Evolutionary conservation across 305 asterid species (phyloP).

Genomic region (Fraxinus greggii): DNA sequence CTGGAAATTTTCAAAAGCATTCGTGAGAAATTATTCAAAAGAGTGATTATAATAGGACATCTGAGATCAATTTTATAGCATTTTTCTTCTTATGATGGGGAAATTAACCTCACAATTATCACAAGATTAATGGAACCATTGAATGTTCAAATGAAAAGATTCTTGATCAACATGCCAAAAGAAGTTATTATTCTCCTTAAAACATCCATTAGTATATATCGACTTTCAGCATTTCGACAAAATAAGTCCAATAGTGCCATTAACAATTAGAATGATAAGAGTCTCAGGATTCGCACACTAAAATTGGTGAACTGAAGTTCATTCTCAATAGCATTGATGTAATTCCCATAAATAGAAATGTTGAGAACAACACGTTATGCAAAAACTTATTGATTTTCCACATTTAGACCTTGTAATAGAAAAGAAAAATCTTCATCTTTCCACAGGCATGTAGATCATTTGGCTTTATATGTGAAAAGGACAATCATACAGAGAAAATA

Average conservation of each 20-base stretch:
- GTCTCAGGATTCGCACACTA: background rate
- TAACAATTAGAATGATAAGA: background rate
- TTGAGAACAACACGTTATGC: background rate
- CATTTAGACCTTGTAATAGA: background rate
- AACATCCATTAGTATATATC: background rate
- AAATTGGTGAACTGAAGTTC: background rate
- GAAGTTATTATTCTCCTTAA: background rate
- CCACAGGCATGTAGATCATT: background rate
- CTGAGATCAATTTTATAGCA: background rate
- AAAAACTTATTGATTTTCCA: background rate
- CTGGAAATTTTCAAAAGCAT: constrained; percentile 38
- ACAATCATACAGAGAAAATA: background rate
- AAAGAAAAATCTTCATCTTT: background rate
- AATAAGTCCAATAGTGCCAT: background rate
- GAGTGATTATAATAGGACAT: background rate
- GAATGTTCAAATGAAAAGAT: background rate
- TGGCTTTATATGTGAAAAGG: background rate
- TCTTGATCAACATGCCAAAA: background rate
- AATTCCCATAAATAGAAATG: background rate
- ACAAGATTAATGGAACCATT: background rate
- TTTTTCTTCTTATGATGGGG: constrained; percentile 2
- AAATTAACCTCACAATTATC: background rate
- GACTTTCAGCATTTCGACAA: background rate
- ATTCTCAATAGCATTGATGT: background rate
- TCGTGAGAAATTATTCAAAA: constrained; percentile 3